Evolutionary conservation across 176 grass and related monocot species (phyloP).

Genomic region (Calamus simplicifolius): DNA sequence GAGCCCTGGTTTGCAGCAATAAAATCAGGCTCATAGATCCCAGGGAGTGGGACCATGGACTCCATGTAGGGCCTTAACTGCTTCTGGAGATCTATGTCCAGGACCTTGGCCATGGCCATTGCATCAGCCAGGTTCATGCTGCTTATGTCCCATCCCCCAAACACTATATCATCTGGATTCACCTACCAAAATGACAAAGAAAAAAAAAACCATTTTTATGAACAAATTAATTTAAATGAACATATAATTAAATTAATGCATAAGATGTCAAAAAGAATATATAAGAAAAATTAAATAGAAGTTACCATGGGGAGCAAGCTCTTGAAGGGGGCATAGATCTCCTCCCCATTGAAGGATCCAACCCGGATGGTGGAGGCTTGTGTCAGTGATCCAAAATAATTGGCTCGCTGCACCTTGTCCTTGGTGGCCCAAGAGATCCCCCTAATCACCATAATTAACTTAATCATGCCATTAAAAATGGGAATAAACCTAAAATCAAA

Average conservation of each 20-base stretch:
- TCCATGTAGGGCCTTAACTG: conserved; percentile 97
- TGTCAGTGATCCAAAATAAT: conserved; percentile 91
- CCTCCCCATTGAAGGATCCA: conserved; percentile 87
- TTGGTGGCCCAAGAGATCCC: not conserved
- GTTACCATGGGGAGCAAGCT: conserved; percentile 95
- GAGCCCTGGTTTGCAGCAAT: conserved; percentile 84
- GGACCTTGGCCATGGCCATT: conserved; percentile 90
- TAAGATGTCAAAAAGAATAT: conserved; percentile 5
- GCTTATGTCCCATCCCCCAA: conserved; percentile 96
- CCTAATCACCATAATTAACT: not conserved
- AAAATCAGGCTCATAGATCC: conserved; percentile 83
- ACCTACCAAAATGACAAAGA: conserved; percentile 31
- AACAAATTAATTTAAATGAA: too few relatives aligned
- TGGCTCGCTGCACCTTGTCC: conserved; percentile 56
- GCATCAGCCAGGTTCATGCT: conserved; percentile 93
- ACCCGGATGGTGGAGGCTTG: conserved; percentile 86
- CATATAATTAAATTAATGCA: not conserved
- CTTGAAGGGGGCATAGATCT: conserved; percentile 95
- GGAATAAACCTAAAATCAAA: not conserved
- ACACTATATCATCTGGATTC: conserved; percentile 84
- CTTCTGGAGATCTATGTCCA: conserved; percentile 98
- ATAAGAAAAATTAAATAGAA: not conserved
- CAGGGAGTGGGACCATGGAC: conserved; percentile 74
- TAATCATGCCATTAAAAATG: not conserved
- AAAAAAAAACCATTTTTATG: too few relatives aligned